Base-by-base conservation (phyloP, 169 alveolate genomes). In the Pseudocohnilembus persalinus region DNA sequence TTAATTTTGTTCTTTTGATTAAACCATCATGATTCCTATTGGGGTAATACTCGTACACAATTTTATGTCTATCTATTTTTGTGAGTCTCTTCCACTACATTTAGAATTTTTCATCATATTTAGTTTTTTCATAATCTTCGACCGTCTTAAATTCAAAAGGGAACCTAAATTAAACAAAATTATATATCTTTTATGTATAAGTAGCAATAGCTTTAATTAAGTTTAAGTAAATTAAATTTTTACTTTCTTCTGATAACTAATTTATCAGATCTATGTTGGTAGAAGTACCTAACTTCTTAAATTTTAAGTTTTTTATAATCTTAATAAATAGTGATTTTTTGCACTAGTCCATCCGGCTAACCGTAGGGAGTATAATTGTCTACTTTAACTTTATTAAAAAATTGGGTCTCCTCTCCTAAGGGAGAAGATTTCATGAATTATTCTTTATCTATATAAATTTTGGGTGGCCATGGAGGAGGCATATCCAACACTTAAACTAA, bases 391-490 rank as follows among this genome's bases (percentile, higher is more conserved):
- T 90, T 92, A 74, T 93, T 88, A 89, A 89, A 96, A 82, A 92
- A 96, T 15, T 87, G 81, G 1, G 97, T 94, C 74, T 92, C 94
- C 74, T 92, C 95, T 77, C 95, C 96, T 16, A 92, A 87, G 31
- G 95, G 96, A 25, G 95, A 88, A 6, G 92, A 80, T 82, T 87
- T 90, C 0, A 91, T 74, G 89, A 87, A 93, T 76, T 90, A 90
- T 32, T 95, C 96, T 79, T 86, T 92, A 49, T 92, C 93, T 27
- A 95, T 90, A 30, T 77, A 91, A 11, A 95, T 88, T 72, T 92
- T 93, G 1, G 94, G 95, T 0, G 96, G 90, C 97, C 97, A 95
- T 16, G 97, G 93, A 25, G 96, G 97, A 1, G 97, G 96, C 96
- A 95, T 89, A 83, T 95, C 97, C 32, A 93, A 83, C 20, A 92